phyloP scores from a whole-genome alignment of 768 basidiomycete genomes.

The Naganishia vaughanmartiniae region DNA sequence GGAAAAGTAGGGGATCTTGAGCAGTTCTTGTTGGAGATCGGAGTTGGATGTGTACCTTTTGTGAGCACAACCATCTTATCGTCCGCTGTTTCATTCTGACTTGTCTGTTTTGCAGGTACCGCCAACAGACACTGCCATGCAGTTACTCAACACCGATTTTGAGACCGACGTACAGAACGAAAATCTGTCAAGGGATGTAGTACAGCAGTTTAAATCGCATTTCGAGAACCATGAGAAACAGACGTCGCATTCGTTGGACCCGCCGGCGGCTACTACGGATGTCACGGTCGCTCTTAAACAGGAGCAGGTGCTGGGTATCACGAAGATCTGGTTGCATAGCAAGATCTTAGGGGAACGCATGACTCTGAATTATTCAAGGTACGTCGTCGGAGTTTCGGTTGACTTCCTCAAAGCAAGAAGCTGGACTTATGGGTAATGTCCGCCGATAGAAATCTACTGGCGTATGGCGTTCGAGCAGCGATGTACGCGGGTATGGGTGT shows the following conservation, averaged over 20 bases:
- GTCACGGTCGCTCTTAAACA: neutral
- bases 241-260: neutral
- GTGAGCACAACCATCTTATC: neutral
- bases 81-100: neutral
- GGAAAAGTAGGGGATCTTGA: conserved; percentile 42
- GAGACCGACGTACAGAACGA: neutral
- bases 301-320: neutral
- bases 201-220: neutral
- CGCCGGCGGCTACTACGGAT: neutral
- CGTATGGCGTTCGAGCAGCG: conserved; percentile 60
- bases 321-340: conserved; percentile 37
- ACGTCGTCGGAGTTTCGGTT: neutral
- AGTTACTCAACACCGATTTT: conserved; percentile 33
- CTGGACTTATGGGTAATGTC: neutral
- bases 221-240: neutral
- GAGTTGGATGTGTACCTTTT: conserved; percentile 9
- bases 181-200: neutral
- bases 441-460: conserved; percentile 56
- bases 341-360: conserved; percentile 58
- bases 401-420: neutral
- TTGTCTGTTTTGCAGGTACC: conserved; percentile 11
- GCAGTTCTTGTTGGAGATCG: conserved; percentile 17
- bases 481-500: conserved; percentile 58
- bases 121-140: conserved; percentile 30
- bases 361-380: conserved; percentile 57